These are phyloP conservation scores for Breynia disticha DNA, from an alignment of 441 rosid genomes.

Conservation along the genomic window DNA sequence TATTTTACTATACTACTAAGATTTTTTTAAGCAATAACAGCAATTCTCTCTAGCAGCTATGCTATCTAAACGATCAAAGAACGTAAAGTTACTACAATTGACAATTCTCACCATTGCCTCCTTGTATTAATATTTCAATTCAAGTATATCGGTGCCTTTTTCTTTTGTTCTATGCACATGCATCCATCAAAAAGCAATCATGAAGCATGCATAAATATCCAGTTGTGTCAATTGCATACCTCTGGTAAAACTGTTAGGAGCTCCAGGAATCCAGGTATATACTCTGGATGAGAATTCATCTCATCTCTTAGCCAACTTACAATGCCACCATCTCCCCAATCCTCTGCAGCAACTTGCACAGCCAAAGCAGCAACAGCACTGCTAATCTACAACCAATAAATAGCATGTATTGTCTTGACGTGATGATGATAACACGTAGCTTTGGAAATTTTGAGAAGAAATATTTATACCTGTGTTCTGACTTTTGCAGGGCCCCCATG, in stretches of 20 bases:
- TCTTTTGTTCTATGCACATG: not conserved
- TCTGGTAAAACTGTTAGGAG: slow-evolving; percentile 92
- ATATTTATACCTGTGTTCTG: slow-evolving; percentile 68
- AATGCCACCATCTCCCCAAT: slow-evolving; percentile 96
- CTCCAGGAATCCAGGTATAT: slow-evolving; percentile 95
- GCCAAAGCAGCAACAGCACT: slow-evolving; percentile 97
- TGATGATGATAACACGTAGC: not conserved
- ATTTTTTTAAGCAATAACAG: too few species aligned
- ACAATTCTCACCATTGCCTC: too few species aligned
- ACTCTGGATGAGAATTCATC: slow-evolving; percentile 90
- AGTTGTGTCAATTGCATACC: slow-evolving; percentile 41
- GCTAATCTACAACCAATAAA: slow-evolving; percentile 64
- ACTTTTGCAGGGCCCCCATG: slow-evolving; percentile 95
- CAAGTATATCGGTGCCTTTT: too few species aligned
- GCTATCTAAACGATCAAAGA: not conserved
- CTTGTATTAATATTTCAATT: too few species aligned
- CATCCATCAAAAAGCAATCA: not conserved
- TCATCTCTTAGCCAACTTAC: slow-evolving; percentile 88
- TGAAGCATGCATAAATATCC: too few species aligned
- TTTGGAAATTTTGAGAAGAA: not conserved
- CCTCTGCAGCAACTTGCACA: slow-evolving; percentile 89
- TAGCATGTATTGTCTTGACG: slow-evolving; percentile 14
- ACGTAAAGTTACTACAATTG: not conserved
- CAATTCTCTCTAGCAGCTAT: not conserved
- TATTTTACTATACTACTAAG: too few species aligned